Evolutionary conservation across 371 early-diverging fungal species (phyloP).

Genomic region (Quaeritorhiza haematococci): DNA sequence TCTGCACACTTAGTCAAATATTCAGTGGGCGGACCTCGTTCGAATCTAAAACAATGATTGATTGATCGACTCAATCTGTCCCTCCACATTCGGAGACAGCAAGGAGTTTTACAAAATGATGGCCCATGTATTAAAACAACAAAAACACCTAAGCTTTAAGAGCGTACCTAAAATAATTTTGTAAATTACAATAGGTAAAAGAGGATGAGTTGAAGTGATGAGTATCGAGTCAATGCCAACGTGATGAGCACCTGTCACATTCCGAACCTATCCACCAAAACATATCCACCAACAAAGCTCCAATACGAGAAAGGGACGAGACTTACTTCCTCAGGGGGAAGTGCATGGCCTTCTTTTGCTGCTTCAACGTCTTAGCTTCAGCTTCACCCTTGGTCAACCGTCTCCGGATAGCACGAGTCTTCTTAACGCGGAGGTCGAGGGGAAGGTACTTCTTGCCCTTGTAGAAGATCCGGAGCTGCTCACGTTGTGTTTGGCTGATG

Average conservation of each 20-base stretch:
- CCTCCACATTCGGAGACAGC: too few species aligned
- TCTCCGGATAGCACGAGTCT: slow-evolving; percentile 95
- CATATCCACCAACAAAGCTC: neutral
- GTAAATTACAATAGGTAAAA: too few species aligned
- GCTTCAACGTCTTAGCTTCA: slow-evolving; percentile 61
- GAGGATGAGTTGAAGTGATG: neutral
- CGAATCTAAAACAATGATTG: too few species aligned
- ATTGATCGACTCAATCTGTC: too few species aligned
- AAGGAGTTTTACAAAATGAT: too few species aligned
- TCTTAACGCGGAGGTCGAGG: slow-evolving; percentile 89
- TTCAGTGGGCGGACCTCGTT: too few species aligned
- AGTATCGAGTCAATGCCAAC: neutral
- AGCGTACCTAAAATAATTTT: slow-evolving; percentile 34
- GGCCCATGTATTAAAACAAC: too few species aligned
- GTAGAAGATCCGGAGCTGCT: slow-evolving; percentile 74
- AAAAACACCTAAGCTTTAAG: slow-evolving; percentile 37
- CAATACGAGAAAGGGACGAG: neutral
- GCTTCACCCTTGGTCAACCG: slow-evolving; percentile 75
- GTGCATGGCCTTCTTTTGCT: slow-evolving; percentile 75
- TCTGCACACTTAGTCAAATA: too few species aligned
- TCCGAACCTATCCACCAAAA: too few species aligned
- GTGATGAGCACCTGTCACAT: too few species aligned
- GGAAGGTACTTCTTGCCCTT: slow-evolving; percentile 88
- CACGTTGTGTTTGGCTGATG: slow-evolving; percentile 83
- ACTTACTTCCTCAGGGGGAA: slow-evolving; percentile 69